These are phyloP conservation scores for Polyporus arcularius DNA, from an alignment of 768 basidiomycete species.

Conservation along the genomic window DNA sequence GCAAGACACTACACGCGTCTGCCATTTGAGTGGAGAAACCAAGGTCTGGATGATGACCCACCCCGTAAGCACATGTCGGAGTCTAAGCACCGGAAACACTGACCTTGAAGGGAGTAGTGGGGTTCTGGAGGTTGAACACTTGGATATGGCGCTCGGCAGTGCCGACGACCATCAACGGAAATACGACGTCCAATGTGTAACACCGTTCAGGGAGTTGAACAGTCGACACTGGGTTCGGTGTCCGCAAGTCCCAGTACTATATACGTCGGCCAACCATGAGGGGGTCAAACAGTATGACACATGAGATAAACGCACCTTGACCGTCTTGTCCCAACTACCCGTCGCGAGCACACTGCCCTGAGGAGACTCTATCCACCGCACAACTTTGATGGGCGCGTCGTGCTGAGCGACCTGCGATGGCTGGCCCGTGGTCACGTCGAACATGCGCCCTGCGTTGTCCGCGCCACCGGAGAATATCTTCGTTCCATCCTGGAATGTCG, in stretches of 20 bases:
- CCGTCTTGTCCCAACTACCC: conserved; percentile 97
- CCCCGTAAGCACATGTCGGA: conserved; percentile 2
- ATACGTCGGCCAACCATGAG: not conserved
- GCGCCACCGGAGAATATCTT: conserved; percentile 92
- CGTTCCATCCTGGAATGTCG: conserved; percentile 68
- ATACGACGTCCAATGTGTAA: conserved; percentile 82
- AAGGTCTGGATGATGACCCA: conserved; percentile 55
- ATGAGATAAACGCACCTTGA: conserved; percentile 64
- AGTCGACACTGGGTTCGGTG: conserved; percentile 71
- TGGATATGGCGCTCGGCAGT: conserved; percentile 92
- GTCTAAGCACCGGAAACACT: conserved; percentile 1
- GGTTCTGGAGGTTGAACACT: conserved; percentile 85
- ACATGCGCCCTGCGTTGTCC: conserved; percentile 94
- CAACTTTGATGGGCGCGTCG: conserved; percentile 83
- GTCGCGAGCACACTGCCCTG: conserved; percentile 81
- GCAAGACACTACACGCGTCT: conserved; percentile 84
- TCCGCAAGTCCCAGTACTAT: conserved; percentile 92
- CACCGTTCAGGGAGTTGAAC: conserved; percentile 89
- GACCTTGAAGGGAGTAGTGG: conserved; percentile 78
- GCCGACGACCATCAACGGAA: conserved; percentile 86
- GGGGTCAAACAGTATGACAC: not conserved
- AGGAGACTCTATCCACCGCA: conserved; percentile 79
- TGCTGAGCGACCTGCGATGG: conserved; percentile 85
- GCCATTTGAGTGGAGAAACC: conserved; percentile 88
- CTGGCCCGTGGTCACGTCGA: conserved; percentile 84